Percentiles rank a stretch among this genome's conserved stretches.
phyloP scores from a whole-genome alignment of 225 moss, liverwort and hornwort species.

The Lunularia cruciata region DNA sequence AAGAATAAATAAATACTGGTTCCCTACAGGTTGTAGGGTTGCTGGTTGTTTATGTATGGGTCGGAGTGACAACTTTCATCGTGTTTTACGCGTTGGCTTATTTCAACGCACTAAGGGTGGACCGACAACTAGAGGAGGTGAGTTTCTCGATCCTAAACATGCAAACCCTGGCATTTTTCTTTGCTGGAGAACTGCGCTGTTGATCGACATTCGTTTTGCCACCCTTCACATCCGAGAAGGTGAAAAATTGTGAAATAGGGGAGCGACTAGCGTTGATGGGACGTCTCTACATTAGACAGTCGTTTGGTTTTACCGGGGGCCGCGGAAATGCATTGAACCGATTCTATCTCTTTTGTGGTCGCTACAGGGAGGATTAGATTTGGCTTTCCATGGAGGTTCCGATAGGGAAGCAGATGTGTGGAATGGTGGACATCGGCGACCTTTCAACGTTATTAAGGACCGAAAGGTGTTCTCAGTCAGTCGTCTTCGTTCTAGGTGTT shows the following conservation, averaged over 20 bases:
- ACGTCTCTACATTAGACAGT: no score
- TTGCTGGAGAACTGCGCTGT: no score
- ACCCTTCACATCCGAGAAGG: no score
- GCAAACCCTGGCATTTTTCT: no score
- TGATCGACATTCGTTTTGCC: no score
- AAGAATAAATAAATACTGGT: no score
- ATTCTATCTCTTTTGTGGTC: not conserved
- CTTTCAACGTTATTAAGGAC: constrained; percentile 36
- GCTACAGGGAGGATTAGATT: constrained; percentile 42
- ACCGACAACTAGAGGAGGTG: constrained; percentile 49
- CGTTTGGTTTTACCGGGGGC: no score
- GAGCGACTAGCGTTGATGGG: no score
- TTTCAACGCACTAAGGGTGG: constrained; percentile 43
- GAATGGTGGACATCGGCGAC: constrained; percentile 29
- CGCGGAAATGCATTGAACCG: no score
- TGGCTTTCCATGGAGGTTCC: constrained; percentile 44
- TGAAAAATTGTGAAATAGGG: no score
- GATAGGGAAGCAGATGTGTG: constrained; percentile 34
- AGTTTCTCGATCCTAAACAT: no score
- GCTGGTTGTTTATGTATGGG: constrained; percentile 42
- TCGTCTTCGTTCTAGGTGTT: constrained; percentile 32
- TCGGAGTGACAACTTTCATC: constrained; percentile 42
- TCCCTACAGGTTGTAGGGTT: constrained; percentile 37
- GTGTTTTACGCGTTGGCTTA: constrained; percentile 40
- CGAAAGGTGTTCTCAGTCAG: constrained; percentile 36